Conservation (phyloP, 768 basidiomycete genomes). For the Calocybe cyanea region DNA sequence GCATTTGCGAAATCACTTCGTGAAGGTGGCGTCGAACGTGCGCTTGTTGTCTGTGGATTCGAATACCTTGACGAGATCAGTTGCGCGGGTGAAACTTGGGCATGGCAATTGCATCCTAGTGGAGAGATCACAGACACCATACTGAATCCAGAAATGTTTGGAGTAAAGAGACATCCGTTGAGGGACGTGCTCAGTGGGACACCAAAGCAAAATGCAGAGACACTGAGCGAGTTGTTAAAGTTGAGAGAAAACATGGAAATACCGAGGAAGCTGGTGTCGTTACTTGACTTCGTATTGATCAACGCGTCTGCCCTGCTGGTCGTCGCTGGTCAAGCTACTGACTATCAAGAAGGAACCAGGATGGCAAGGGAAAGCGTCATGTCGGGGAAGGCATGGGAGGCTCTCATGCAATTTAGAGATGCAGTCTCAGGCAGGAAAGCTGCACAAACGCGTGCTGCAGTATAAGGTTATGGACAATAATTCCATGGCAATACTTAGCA, state of each 20-base stretch:
- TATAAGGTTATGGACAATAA: no score
- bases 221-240: constrained; percentile 50
- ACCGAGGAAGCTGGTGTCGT: constrained; percentile 52
- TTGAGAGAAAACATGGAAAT: constrained; percentile 55
- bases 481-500: no score
- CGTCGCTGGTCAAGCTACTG: constrained; percentile 69
- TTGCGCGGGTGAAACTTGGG: constrained; percentile 84
- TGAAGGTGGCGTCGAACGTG: constrained; percentile 76
- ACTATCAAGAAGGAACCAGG: constrained; percentile 67
- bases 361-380: constrained; percentile 60
- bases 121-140: constrained; percentile 59
- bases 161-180: constrained; percentile 68
- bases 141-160: constrained; percentile 74
- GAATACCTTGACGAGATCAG: constrained; percentile 94
- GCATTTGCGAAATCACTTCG: constrained; percentile 76
- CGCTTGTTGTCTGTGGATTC: constrained; percentile 89
- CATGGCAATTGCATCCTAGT: constrained; percentile 70
- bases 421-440: constrained; percentile 34
- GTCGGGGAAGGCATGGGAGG: constrained; percentile 58
- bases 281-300: constrained; percentile 84
- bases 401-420: constrained; percentile 48
- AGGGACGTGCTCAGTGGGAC: constrained; percentile 64
- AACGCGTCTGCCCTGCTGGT: constrained; percentile 88
- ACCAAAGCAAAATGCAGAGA: constrained; percentile 77
- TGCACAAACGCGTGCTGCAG: constrained; percentile 8